These are phyloP conservation scores for Fusarium subglutinans DNA, from an alignment of 2,329 filamentous ascomycete genomes.

Conservation along the genomic window DNA sequence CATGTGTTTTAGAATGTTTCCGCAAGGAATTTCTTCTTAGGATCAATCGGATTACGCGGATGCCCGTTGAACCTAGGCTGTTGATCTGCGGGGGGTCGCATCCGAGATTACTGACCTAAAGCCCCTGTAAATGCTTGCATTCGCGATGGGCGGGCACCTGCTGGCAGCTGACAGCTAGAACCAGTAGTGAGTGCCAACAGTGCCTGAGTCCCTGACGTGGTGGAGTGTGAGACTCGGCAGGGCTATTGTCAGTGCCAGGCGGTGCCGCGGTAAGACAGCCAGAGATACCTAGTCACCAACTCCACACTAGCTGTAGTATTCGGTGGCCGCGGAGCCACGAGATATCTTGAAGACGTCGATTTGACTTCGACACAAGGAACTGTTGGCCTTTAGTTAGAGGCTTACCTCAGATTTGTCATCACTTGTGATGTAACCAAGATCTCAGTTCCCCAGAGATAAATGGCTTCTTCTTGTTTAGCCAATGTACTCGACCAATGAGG, in stretches of 20 bases:
- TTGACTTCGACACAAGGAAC: background rate
- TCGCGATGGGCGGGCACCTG: background rate
- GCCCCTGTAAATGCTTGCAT: slow-evolving; percentile 6
- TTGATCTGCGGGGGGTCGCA: slow-evolving; percentile 33
- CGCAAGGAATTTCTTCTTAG: background rate
- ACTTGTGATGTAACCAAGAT: background rate
- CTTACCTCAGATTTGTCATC: slow-evolving; percentile 11
- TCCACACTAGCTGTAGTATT: background rate
- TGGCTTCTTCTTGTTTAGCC: background rate
- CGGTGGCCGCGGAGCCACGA: background rate
- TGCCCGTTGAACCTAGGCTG: background rate
- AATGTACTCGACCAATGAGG: slow-evolving; percentile 12
- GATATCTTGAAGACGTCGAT: background rate
- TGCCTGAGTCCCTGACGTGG: background rate
- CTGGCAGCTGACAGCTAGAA: background rate
- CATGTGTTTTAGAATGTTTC: background rate
- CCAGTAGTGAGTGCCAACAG: slow-evolving; percentile 3
- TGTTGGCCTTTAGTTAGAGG: background rate
- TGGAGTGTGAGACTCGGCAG: background rate
- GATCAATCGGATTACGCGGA: slow-evolving; percentile 28
- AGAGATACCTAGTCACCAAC: background rate
- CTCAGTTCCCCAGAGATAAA: background rate
- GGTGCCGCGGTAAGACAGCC: background rate
- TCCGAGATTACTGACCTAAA: slow-evolving; percentile 31
- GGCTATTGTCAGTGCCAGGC: background rate